Evolutionary conservation across 2,329 filamentous ascomycete species (phyloP).

Genomic region (Xylaria hypoxylon): DNA sequence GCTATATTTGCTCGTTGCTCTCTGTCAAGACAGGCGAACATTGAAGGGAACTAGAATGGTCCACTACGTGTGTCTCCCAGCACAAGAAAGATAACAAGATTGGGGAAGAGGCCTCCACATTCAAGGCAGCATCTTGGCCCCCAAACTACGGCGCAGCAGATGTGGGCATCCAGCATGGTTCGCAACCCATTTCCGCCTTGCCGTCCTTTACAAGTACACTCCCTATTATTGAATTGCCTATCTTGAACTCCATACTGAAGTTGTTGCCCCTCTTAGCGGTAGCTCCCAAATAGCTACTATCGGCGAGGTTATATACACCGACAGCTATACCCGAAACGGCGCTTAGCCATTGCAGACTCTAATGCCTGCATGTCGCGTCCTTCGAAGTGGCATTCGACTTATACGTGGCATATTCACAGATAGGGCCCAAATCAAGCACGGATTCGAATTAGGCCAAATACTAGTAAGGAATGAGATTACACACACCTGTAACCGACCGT

Average conservation of each 20-base stretch:
- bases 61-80: background rate
- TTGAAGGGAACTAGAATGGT: background rate
- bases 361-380: no score
- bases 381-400: no score
- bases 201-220: background rate
- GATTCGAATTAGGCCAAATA: no score
- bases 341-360: no score
- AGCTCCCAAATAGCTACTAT: background rate
- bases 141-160: constrained; percentile 28
- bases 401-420: no score
- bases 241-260: background rate
- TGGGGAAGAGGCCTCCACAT: constrained; percentile 29
- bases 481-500: background rate
- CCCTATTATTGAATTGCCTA: background rate
- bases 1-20: background rate
- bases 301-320: background rate
- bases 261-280: background rate
- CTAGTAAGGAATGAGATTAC: background rate
- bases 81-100: background rate
- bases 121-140: constrained; percentile 32
- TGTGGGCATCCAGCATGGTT: constrained; percentile 19
- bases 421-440: no score
- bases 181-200: constrained; percentile 20
- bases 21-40: background rate
- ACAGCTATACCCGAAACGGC: no score